Evolutionary conservation across 1,284 basidiomycete species (phyloP), one percentile per base, ranked within the genome.

Genomic region (Porodaedalea pini): DNA sequence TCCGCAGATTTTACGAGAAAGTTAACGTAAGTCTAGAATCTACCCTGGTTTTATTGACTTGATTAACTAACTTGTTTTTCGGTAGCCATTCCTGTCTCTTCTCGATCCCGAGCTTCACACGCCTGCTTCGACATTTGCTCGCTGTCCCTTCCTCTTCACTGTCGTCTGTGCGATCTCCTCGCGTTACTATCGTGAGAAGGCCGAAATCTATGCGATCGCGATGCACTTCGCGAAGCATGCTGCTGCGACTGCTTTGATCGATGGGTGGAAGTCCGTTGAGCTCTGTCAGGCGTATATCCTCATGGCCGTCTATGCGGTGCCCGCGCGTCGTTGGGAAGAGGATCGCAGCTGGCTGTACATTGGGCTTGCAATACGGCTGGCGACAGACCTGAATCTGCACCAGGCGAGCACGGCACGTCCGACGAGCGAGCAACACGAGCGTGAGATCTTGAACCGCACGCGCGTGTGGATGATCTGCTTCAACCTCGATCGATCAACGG

Each of bases 381-480:
- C 91, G 4, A 92, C 90, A 3, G 91, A 94, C 68, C 75, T 94
- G 55, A 93, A 93, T 67, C 69, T 94, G 45, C 90, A 94, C 67
- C 82, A 88, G 59, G 79, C 81, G 17, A 77, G 82, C 4, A 73
- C 75, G 5, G 75, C 77, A 21, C 84, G 84, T 65, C 79, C 86
- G 15, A 71, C 70, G 61, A 80, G 75, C 25, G 86, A 90, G 68
- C 78, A 73, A 48, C 82, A 90, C 61, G 88, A 90, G 67, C 79
- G 91, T 15, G 92, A 94, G 71, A 78, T 89, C 44, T 70, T 94
- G 65, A 94, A 94, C 69, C 82, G 86, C 58, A 83, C 82, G 40
- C 77, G 92, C 15, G 84, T 89, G 19, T 94, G 91, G 92, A 82
- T 92, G 78, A 86, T 90, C 57, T 93, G 91, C 69, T 92, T 88